Evolutionary conservation across 345 rosid species (phyloP), one percentile per base, ranked within the genome.

Genomic region (Lepidium didymum): DNA sequence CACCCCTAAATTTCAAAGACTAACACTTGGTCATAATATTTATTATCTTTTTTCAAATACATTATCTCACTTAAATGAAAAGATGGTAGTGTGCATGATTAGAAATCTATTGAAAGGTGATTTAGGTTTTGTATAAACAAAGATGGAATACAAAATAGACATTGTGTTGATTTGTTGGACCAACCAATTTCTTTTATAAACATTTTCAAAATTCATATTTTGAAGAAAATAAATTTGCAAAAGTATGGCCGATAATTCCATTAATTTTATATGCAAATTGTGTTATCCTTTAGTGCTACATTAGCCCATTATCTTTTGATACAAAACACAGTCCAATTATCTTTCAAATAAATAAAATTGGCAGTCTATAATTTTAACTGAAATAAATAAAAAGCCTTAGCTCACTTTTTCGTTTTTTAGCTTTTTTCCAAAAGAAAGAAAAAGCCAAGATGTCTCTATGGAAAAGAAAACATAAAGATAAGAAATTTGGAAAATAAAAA

Each of bases 351-450:
- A 64, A 64, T 36, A 6, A 38, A n/a, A 18, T 46, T 29, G 35
- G 44, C 16, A 15, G 36, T 29, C 25, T 46, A 49, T 62, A 44
- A 11, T 41, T 53, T 23, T 54, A 57, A 33, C 25, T 37, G 15
- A 57, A 57, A 50, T 55, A 65, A 57, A 49, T 50, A 40, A 73
- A 29, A 57, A 51, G 61, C 72, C 41, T 64, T 42, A 51, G 49
- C 71, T 56, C 59, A 25, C 76, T 72, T 72, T 66, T 58, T 41
- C 67, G 6, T 29, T 65, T 73, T 73, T 35, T 43, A 13, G 46
- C 55, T 35, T 64, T 72, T 72, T 71, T 29, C 11, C 13, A 53
- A 62, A 54, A 62, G 62, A 72, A 42, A 29, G 33, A 54, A 37
- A 62, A 64, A 56, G 67, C 67, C 45, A 65, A 41, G 31, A 57